Conservation (phyloP, 345 rosid species). For the Lenwebbia sp. region DNA sequence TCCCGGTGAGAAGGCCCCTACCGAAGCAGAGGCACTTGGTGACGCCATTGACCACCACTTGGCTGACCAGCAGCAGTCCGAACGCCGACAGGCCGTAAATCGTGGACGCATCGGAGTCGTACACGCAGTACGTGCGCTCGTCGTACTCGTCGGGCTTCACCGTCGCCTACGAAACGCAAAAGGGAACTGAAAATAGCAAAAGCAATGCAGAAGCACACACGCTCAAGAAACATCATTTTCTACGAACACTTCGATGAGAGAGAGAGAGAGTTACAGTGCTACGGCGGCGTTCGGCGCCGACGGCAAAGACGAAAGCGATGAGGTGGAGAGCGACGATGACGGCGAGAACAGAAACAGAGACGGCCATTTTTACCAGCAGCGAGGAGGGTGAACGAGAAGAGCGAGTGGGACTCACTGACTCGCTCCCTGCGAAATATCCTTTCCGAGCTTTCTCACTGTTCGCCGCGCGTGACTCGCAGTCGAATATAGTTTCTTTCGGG, state of each 20-base stretch:
- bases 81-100: conserved; percentile 80
- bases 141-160: conserved; percentile 68
- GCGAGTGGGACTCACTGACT: neutral
- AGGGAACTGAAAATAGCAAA: neutral
- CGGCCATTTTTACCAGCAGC: conserved; percentile 31
- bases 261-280: conserved; percentile 41
- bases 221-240: neutral
- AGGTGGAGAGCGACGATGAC: conserved; percentile 56
- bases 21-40: conserved; percentile 89
- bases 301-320: conserved; percentile 85
- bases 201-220: neutral
- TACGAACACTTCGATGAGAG: neutral
- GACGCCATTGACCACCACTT: conserved; percentile 54
- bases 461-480: neutral
- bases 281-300: conserved; percentile 97
- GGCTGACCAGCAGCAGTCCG: conserved; percentile 65
- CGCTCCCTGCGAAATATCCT: neutral
- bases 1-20: conserved; percentile 60
- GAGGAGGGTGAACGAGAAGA: neutral
- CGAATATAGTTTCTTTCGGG: neutral
- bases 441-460: neutral
- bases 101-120: conserved; percentile 71
- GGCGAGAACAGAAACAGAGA: conserved; percentile 53
- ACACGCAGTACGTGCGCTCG: conserved; percentile 57
- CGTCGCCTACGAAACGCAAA: conserved; percentile 34